Evolutionary conservation across 805 yeast species (phyloP).

Genomic region (Scheffersomyces coipomensis): DNA sequence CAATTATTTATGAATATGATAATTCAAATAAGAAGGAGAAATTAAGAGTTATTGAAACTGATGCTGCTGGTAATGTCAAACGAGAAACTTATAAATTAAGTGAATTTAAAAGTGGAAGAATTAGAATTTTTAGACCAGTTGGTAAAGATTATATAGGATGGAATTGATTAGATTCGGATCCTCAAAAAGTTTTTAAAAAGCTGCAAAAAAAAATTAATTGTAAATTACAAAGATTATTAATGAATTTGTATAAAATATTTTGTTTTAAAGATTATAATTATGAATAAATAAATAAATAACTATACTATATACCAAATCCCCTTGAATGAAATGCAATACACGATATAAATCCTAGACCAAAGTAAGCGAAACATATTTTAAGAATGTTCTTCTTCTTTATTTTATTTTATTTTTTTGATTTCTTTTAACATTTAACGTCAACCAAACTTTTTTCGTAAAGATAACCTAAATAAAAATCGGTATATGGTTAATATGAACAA

Average conservation of each 20-base stretch:
- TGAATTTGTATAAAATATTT: too few relatives aligned
- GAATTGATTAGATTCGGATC: too few relatives aligned
- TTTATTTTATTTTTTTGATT: background rate
- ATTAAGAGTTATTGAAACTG: slow-evolving; percentile 64
- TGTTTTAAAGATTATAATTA: too few relatives aligned
- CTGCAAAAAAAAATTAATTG: too few relatives aligned
- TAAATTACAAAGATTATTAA: too few relatives aligned
- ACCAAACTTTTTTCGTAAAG: background rate
- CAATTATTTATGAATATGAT: slow-evolving; percentile 74
- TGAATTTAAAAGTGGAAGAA: slow-evolving; percentile 75
- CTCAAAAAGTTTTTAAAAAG: too few relatives aligned
- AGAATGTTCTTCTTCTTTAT: background rate
- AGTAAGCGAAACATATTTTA: background rate
- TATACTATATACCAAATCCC: too few relatives aligned
- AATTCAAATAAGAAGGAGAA: slow-evolving; percentile 73
- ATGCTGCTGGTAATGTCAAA: slow-evolving; percentile 48
- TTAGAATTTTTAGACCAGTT: slow-evolving; percentile 77
- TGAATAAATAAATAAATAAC: too few relatives aligned
- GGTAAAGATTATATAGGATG: slow-evolving; percentile 74
- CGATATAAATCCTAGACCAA: background rate
- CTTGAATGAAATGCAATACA: slow-evolving; percentile 21
- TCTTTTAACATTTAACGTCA: background rate
- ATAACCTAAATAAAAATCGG: background rate
- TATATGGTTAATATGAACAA: too few relatives aligned
- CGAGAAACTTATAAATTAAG: slow-evolving; percentile 63